phyloP scores from a whole-genome alignment of 1,139 yeast genomes.

The Pichia kudriavzevii region DNA sequence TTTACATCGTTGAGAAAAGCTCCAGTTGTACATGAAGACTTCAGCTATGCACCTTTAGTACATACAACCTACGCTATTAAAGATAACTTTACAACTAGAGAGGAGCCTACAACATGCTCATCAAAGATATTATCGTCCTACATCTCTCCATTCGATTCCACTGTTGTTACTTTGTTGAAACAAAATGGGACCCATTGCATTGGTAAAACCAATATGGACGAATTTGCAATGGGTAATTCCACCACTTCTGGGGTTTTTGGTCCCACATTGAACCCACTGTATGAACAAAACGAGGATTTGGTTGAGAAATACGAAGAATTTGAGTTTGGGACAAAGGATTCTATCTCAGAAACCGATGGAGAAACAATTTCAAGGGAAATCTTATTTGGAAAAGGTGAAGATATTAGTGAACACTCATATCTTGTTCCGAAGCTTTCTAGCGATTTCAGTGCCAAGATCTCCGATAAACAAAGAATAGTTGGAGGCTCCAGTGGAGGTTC shows the following conservation, averaged over 20 bases:
- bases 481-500: slow-evolving; percentile 98
- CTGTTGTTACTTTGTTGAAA: slow-evolving; percentile 52
- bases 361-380: slow-evolving; percentile 14
- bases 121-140: slow-evolving; percentile 56
- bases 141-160: slow-evolving; percentile 74
- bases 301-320: slow-evolving; percentile 21
- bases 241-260: slow-evolving; percentile 57
- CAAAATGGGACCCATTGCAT: slow-evolving; percentile 45
- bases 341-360: slow-evolving; percentile 3
- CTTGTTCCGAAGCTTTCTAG: slow-evolving; percentile 6
- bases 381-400: slow-evolving; percentile 2
- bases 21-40: slow-evolving; percentile 1
- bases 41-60: slow-evolving; percentile 10
- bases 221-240: slow-evolving; percentile 93
- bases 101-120: slow-evolving; percentile 63
- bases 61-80: slow-evolving; percentile 45
- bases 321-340: slow-evolving; percentile 14
- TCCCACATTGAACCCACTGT: slow-evolving; percentile 60
- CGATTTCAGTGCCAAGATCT: slow-evolving; percentile 2
- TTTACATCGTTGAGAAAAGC: slow-evolving; percentile 28
- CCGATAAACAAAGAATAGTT: slow-evolving; percentile 35
- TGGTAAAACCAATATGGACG: slow-evolving; percentile 93
- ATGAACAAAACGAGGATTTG: slow-evolving; percentile 24
- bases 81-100: slow-evolving; percentile 65
- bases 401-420: slow-evolving; percentile 8